phyloP scores from a whole-genome alignment of 805 yeast species.

The Hermanozyma aechmeae region DNA sequence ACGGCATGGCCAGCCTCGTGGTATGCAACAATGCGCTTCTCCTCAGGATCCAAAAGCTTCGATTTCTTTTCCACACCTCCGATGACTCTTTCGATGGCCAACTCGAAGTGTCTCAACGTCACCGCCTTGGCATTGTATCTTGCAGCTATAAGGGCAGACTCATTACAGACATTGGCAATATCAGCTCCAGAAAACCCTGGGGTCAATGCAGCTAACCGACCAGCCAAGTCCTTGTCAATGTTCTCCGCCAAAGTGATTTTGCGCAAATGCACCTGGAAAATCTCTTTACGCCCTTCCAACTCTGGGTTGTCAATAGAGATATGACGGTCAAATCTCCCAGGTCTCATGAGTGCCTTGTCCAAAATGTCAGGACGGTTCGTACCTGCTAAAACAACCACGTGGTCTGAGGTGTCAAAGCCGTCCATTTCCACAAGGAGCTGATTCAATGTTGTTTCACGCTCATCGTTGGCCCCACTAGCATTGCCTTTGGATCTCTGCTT shows the following conservation, averaged over 20 bases:
- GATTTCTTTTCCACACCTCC: slow-evolving; percentile 91
- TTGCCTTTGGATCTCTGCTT: slow-evolving; percentile 67
- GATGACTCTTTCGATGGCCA: slow-evolving; percentile 88
- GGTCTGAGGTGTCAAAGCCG: slow-evolving; percentile 82
- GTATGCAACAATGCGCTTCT: slow-evolving; percentile 79
- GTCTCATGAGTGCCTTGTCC: slow-evolving; percentile 84
- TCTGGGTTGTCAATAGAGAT: slow-evolving; percentile 82
- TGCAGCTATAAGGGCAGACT: slow-evolving; percentile 91
- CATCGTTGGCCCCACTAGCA: slow-evolving; percentile 73
- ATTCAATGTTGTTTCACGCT: slow-evolving; percentile 86
- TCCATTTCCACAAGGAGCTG: slow-evolving; percentile 94
- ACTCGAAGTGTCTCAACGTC: slow-evolving; percentile 69
- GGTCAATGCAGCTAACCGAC: slow-evolving; percentile 81
- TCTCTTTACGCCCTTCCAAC: slow-evolving; percentile 79
- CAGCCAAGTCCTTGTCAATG: slow-evolving; percentile 52
- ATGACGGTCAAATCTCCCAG: slow-evolving; percentile 92
- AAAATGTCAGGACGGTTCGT: slow-evolving; percentile 88
- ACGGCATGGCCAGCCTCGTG: slow-evolving; percentile 98
- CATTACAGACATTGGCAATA: slow-evolving; percentile 90
- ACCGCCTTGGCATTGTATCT: slow-evolving; percentile 59
- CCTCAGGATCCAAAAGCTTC: slow-evolving; percentile 67
- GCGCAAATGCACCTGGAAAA: slow-evolving; percentile 70
- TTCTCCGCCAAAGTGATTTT: slow-evolving; percentile 44
- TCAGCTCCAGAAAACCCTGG: slow-evolving; percentile 97
- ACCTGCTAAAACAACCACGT: slow-evolving; percentile 90